Evolutionary conservation across 164 flowering plant genomes (phyloP).

Genomic region (Vitis amurensis): DNA sequence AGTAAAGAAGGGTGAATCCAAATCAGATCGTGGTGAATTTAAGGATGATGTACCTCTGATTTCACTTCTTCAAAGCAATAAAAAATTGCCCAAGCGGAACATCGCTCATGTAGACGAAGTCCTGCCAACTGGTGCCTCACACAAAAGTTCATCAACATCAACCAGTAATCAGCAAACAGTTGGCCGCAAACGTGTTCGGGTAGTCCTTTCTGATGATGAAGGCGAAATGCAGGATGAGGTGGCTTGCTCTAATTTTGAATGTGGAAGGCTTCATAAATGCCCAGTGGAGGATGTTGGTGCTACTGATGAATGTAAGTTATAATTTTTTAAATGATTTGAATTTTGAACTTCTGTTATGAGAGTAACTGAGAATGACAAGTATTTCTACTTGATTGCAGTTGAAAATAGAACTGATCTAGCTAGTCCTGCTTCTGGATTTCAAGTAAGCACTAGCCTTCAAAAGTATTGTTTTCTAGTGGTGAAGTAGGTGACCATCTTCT

Average conservation of each 20-base stretch:
- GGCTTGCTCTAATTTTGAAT: conserved; percentile 13
- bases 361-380: conserved; percentile 2
- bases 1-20: conserved; percentile 23
- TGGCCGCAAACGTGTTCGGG: conserved; percentile 74
- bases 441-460: conserved; percentile 34
- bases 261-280: conserved; percentile 17
- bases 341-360: conserved; percentile 9
- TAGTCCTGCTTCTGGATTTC: conserved; percentile 20
- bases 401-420: conserved; percentile 20
- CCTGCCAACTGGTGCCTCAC: conserved; percentile 23
- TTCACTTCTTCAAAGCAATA: conserved; percentile 37
- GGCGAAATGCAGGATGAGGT: conserved; percentile 40
- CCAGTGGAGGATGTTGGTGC: conserved; percentile 46
- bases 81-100: conserved; percentile 27
- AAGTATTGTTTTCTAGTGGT: conserved; percentile 1
- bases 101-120: conserved; percentile 16
- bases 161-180: conserved; percentile 41
- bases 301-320: conserved; percentile 56
- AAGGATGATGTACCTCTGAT: conserved; percentile 56
- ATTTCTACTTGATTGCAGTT: conserved; percentile 32
- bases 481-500: neutral
- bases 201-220: conserved; percentile 92
- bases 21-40: conserved; percentile 24
- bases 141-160: conserved; percentile 34
- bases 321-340: conserved; percentile 7